A percentile compares a stretch with the other conserved stretches of the same genome.
Evolutionary conservation across 2,329 filamentous ascomycete genomes (phyloP).

Genomic region (Claviceps sp.): DNA sequence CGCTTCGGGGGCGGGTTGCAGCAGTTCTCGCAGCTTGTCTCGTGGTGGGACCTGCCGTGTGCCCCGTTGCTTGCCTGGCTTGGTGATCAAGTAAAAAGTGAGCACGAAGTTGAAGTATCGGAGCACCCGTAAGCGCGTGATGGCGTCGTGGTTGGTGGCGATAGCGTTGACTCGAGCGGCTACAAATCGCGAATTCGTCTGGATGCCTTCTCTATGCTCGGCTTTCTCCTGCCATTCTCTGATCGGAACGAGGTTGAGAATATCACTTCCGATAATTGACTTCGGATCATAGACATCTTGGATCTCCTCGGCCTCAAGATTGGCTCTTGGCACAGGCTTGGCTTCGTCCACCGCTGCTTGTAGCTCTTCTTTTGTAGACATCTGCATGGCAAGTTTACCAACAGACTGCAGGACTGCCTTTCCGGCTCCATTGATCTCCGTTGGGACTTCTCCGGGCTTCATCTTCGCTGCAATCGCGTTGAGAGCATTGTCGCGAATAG

Average conservation of each 20-base stretch:
- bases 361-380: constrained; percentile 53
- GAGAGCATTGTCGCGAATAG: constrained; percentile 51
- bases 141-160: constrained; percentile 39
- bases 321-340: constrained; percentile 61
- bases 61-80: constrained; percentile 32
- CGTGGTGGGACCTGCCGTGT: constrained; percentile 41
- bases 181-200: constrained; percentile 49
- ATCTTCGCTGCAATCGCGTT: constrained; percentile 50
- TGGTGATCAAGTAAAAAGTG: constrained; percentile 35
- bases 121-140: constrained; percentile 41
- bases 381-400: constrained; percentile 45
- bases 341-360: constrained; percentile 50
- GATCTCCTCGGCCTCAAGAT: constrained; percentile 51
- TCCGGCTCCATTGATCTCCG: constrained; percentile 40
- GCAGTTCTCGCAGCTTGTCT: constrained; percentile 45
- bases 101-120: constrained; percentile 47
- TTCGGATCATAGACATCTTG: constrained; percentile 61
- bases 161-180: constrained; percentile 45
- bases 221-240: constrained; percentile 61
- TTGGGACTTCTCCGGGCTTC: constrained; percentile 22
- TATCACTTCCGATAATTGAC: constrained; percentile 51
- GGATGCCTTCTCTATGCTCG: constrained; percentile 42
- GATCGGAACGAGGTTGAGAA: constrained; percentile 54
- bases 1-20: constrained; percentile 44
- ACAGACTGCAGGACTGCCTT: constrained; percentile 51